Percentiles rank a stretch among this genome's conserved stretches.
Conservation (phyloP, 345 rosid species). For the Syzygium oleosum region DNA sequence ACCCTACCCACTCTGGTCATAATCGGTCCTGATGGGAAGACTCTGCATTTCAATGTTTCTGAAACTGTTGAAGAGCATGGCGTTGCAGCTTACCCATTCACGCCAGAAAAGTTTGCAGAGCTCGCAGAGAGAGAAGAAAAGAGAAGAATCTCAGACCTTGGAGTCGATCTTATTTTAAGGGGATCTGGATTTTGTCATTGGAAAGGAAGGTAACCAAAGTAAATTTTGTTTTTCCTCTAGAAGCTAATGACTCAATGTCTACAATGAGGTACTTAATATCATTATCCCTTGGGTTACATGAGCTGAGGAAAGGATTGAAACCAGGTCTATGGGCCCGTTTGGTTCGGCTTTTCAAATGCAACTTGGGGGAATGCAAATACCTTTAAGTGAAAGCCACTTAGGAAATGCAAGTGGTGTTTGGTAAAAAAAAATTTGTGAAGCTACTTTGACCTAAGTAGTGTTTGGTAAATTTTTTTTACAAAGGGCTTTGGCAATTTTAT, state of each 20-base stretch:
- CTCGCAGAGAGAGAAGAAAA: conserved; percentile 17
- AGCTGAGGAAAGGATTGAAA: neutral
- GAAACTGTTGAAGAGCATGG: conserved; percentile 25
- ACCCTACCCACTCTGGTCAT: conserved; percentile 29
- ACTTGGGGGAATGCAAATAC: no score
- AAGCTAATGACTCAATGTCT: neutral
- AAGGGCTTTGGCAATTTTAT: no score
- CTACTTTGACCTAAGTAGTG: no score
- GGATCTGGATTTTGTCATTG: conserved; percentile 21
- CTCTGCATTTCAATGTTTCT: conserved; percentile 18
- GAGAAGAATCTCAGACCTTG: conserved; percentile 24
- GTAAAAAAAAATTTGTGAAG: no score
- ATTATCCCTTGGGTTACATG: neutral
- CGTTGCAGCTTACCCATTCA: conserved; percentile 30
- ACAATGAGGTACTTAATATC: neutral
- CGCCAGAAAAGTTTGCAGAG: conserved; percentile 21
- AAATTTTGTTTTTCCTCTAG: neutral
- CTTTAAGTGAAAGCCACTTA: no score
- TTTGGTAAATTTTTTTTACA: no score
- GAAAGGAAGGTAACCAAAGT: conserved; percentile 21
- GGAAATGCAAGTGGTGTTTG: no score
- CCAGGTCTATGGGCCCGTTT: no score
- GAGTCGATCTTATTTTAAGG: conserved; percentile 22
- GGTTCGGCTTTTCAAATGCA: no score
- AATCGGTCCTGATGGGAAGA: conserved; percentile 27